phyloP scores from a whole-genome alignment of 208 protist genomes.

The Tritrichomonas musculus region DNA sequence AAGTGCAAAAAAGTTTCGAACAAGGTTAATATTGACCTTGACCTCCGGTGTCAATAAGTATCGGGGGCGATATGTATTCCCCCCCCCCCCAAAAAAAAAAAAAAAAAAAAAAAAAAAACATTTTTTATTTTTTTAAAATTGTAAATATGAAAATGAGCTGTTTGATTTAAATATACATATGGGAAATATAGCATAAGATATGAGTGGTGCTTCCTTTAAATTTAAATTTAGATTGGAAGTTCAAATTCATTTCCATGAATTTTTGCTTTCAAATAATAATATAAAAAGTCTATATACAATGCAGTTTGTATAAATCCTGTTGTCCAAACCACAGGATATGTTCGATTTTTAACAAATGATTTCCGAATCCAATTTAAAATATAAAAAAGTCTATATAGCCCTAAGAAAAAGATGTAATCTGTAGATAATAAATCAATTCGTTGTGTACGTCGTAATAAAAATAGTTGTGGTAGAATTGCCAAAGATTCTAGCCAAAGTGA shows the following conservation, averaged over 20 bases:
- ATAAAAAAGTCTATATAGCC: not conserved
- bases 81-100: no score
- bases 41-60: no score
- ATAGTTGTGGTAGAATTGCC: constrained; percentile 2
- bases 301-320: not conserved
- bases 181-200: no score
- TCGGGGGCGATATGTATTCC: no score
- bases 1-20: no score
- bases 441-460: not conserved
- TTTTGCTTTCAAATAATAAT: not conserved
- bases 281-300: not conserved
- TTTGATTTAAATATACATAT: no score
- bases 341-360: not conserved
- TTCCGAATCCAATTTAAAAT: not conserved
- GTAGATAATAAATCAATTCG: not conserved
- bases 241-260: not conserved
- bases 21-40: no score
- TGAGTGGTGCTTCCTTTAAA: no score
- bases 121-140: no score
- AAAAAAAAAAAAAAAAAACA: no score
- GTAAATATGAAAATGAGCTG: no score
- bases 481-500: not conserved
- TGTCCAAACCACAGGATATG: not conserved
- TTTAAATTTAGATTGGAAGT: not conserved
- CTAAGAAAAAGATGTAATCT: constrained; percentile 21